Conservation (phyloP, 305 asterid species). For the Fraxinus floribunda region DNA sequence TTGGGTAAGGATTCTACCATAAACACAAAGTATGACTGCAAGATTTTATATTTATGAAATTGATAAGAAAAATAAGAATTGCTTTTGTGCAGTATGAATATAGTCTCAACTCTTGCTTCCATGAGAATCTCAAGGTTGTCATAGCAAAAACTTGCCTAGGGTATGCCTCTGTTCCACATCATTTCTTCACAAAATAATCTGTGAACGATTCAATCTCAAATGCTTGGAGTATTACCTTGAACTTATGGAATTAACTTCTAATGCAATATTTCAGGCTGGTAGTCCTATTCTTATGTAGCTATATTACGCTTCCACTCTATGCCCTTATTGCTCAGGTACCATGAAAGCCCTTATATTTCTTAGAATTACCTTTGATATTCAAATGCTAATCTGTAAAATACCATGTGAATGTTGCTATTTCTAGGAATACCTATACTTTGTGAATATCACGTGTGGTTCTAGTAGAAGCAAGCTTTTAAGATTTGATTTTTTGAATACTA, state of each 20-base stretch:
- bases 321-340: constrained; percentile 80
- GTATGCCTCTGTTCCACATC: constrained; percentile 35
- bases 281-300: constrained; percentile 77
- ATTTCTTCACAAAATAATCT: constrained; percentile 4
- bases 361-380: not conserved
- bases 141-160: constrained; percentile 65
- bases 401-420: not conserved
- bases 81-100: constrained; percentile 60
- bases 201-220: not conserved
- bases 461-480: not conserved
- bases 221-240: constrained; percentile 1
- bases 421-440: not conserved
- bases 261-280: constrained; percentile 51
- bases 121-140: constrained; percentile 46
- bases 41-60: not conserved
- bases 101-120: constrained; percentile 72
- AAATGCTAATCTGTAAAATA: not conserved
- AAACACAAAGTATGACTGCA: not conserved
- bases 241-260: constrained; percentile 9
- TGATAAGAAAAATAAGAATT: not conserved
- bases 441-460: not conserved
- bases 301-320: constrained; percentile 89
- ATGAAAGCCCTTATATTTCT: not conserved
- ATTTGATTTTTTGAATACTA: not conserved
- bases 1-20: constrained; percentile 56